Base-by-base conservation (phyloP, 129 eudicot species). In the Flaveria ramosissima region DNA sequence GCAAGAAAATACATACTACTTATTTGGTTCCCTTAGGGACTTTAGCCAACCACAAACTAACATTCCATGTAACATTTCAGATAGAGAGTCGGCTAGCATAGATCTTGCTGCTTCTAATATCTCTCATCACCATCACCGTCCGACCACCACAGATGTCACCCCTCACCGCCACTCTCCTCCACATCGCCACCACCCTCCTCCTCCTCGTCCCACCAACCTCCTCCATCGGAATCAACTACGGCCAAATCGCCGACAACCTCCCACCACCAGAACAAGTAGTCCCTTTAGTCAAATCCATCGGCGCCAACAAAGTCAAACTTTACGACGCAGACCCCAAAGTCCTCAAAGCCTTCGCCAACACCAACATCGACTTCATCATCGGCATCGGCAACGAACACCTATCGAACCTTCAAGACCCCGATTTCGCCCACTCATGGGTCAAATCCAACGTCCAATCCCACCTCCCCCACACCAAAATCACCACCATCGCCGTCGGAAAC, bases 171-270 rank as follows among this genome's bases (percentile, higher is more conserved):
- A 21, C 11, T 55, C 81, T 73, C 80, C 48, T 39, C 59, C 71
- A 61, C 66, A 8, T 74, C 32, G 19, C 80, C 76, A 24, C 66
- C 73, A 1, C 46, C 11, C n/a, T 83, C 42, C 6, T 83, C 57
- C 65, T 78, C 75, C 21, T 78, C 36, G 11, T 48, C 51, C 9
- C 8, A 56, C 24, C 86, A 78, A 32, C 39, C 7, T 67, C 77
- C 2, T 78, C 97, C 3, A 46, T 93, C 4, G 98, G 98, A 48
- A 86, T 94, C 69, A 94, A 94, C 84, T 94, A 94, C 81, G 98
- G 97, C 23, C 97, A 87, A 67, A 77, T 91, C 4, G 98, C 96
- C 72, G 80, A 89, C 90, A 94, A 94, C 71, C 92, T 94, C 2
- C 98, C 97, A 0, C 48, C 88, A 10, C 97, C 98, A 0, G 86